Conservation (phyloP, 192 early-diverging fungal species). For the Spinellus fusiger region DNA sequence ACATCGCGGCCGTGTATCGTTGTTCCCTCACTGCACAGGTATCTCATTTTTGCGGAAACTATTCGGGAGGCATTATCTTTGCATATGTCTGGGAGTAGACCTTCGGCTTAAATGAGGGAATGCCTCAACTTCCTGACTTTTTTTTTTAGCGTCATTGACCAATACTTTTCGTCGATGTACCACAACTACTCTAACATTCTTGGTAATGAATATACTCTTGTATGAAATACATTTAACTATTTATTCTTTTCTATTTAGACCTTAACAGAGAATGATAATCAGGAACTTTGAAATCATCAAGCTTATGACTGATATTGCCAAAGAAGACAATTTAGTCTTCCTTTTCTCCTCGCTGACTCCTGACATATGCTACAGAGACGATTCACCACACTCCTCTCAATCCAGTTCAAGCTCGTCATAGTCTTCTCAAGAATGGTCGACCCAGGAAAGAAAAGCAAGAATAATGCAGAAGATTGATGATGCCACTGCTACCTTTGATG, state of each 20-base stretch:
- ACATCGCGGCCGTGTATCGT: constrained; percentile 1
- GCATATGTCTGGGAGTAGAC: constrained; percentile 2
- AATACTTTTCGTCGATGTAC: constrained; percentile 3
- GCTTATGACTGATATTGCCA: too few relatives aligned
- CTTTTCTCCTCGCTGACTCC: background rate
- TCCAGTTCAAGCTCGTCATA: constrained; percentile 2
- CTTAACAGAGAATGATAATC: too few relatives aligned
- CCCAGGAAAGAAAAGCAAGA: constrained; percentile 3
- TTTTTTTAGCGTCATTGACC: background rate
- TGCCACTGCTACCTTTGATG: constrained; percentile 3
- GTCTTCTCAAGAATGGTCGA: constrained; percentile 6
- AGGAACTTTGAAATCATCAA: too few relatives aligned
- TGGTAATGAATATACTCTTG: background rate
- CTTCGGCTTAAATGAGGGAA: background rate
- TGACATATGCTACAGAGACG: background rate
- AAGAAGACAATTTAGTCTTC: constrained; percentile 3
- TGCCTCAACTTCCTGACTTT: background rate
- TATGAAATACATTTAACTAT: constrained; percentile 5
- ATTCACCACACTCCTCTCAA: constrained; percentile 5
- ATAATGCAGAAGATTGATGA: constrained; percentile 7
- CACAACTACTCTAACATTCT: constrained; percentile 2
- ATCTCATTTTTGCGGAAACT: constrained; percentile 6
- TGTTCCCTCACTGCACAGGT: constrained; percentile 8
- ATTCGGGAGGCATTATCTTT: background rate
- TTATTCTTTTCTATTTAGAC: too few relatives aligned